Percentiles rank a stretch among this genome's conserved stretches.
These are phyloP conservation scores for Adansonia digitata DNA, from an alignment of 345 rosid species.

Conservation along the genomic window DNA sequence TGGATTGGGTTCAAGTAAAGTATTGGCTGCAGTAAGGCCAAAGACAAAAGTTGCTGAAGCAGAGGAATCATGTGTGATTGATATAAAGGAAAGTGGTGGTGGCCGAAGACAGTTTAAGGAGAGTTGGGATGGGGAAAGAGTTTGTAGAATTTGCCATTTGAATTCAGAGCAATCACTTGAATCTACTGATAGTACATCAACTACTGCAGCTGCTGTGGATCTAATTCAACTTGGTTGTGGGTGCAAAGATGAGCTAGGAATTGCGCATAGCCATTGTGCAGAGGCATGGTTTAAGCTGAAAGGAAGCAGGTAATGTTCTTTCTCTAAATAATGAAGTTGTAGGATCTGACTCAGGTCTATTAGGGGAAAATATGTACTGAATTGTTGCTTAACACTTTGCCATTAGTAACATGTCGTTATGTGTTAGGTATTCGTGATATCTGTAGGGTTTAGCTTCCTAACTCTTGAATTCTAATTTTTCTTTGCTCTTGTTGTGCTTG, in stretches of 20 bases:
- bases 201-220: conserved; percentile 25
- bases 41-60: conserved; percentile 27
- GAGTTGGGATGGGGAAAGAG: conserved; percentile 42
- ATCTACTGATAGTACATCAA: conserved; percentile 6
- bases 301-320: conserved; percentile 69
- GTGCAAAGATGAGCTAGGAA: conserved; percentile 86
- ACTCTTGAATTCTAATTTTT: neutral
- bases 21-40: conserved; percentile 14
- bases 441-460: neutral
- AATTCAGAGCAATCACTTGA: conserved; percentile 47
- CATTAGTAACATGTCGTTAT: neutral
- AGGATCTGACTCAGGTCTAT: neutral
- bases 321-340: neutral
- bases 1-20: conserved; percentile 22
- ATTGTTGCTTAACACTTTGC: neutral
- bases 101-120: conserved; percentile 27
- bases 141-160: conserved; percentile 91
- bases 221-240: conserved; percentile 81
- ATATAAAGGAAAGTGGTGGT: conserved; percentile 32
- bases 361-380: neutral
- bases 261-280: conserved; percentile 75
- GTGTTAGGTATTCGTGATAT: neutral
- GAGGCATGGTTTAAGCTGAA: conserved; percentile 90
- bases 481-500: neutral
- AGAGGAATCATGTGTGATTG: conserved; percentile 39